phyloP scores from a whole-genome alignment of 768 basidiomycete genomes.

The Boletus rubroflammeus region DNA sequence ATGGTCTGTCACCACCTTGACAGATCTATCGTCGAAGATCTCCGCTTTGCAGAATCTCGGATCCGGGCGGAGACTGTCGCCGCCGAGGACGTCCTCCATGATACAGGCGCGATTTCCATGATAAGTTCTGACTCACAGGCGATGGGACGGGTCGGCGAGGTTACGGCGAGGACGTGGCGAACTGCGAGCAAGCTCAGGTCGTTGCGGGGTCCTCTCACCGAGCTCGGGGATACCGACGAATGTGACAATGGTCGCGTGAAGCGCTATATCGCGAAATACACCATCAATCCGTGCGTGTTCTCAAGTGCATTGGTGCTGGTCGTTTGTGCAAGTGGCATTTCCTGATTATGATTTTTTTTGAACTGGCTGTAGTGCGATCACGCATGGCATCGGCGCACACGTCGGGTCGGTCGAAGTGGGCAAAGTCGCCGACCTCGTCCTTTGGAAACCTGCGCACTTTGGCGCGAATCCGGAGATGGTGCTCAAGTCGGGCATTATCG shows the following conservation, averaged over 20 bases:
- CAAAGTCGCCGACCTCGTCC: constrained; percentile 87
- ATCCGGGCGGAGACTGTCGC: constrained; percentile 97
- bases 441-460: constrained; percentile 95
- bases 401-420: constrained; percentile 83
- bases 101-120: constrained; percentile 92
- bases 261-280: constrained; percentile 93
- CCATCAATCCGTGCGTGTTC: constrained; percentile 83
- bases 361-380: constrained; percentile 59
- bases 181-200: constrained; percentile 94
- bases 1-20: constrained; percentile 99
- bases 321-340: background rate
- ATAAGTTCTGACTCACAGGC: constrained; percentile 96
- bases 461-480: constrained; percentile 93
- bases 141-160: constrained; percentile 98
- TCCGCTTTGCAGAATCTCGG: constrained; percentile 94
- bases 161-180: constrained; percentile 88
- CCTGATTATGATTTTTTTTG: background rate
- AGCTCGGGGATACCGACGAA: constrained; percentile 44
- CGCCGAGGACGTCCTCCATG: constrained; percentile 94
- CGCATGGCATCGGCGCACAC: constrained; percentile 85
- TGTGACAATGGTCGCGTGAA: constrained; percentile 88
- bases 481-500: constrained; percentile 92
- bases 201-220: constrained; percentile 65
- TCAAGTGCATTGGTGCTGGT: too few species aligned
- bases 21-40: constrained; percentile 85